Conservation (phyloP, 2,329 filamentous ascomycete species). For the Venturiaceae sp. region DNA sequence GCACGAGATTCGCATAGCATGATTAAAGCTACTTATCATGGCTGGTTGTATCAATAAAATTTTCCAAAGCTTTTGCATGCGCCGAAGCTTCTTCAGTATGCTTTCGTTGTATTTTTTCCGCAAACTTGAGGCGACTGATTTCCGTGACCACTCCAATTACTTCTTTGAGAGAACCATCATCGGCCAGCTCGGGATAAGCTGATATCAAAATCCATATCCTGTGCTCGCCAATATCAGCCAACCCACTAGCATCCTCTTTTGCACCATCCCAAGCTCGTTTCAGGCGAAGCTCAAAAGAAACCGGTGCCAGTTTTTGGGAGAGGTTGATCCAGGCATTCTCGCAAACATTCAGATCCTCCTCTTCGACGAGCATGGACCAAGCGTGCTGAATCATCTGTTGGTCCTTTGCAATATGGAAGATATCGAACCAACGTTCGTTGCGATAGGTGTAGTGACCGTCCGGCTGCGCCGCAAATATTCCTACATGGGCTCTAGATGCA, state of each 20-base stretch:
- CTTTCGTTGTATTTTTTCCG: background rate
- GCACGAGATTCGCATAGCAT: background rate
- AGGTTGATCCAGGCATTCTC: slow-evolving; percentile 3
- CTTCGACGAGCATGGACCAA: slow-evolving; percentile 4
- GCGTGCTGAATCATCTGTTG: slow-evolving; percentile 6
- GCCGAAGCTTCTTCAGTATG: slow-evolving; percentile 6
- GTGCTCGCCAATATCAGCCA: slow-evolving; percentile 5
- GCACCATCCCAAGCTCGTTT: slow-evolving; percentile 24
- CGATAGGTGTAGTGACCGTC: background rate
- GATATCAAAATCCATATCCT: slow-evolving; percentile 21
- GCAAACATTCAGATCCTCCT: background rate
- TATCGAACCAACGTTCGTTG: background rate
- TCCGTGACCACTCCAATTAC: slow-evolving; percentile 1
- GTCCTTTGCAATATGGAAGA: background rate
- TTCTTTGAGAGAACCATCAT: slow-evolving; percentile 4
- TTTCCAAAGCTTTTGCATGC: slow-evolving; percentile 5
- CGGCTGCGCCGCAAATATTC: slow-evolving; percentile 45
- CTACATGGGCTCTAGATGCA: slow-evolving; percentile 39
- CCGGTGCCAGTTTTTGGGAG: background rate
- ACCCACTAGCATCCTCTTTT: slow-evolving; percentile 10
- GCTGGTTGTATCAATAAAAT: slow-evolving; percentile 15
- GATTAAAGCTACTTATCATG: background rate
- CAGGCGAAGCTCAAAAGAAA: slow-evolving; percentile 3
- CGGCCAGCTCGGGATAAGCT: slow-evolving; percentile 3
- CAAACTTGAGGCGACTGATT: slow-evolving; percentile 4